Conservation (phyloP, 1,139 yeast genomes). For the Hansenula lynferdii region DNA sequence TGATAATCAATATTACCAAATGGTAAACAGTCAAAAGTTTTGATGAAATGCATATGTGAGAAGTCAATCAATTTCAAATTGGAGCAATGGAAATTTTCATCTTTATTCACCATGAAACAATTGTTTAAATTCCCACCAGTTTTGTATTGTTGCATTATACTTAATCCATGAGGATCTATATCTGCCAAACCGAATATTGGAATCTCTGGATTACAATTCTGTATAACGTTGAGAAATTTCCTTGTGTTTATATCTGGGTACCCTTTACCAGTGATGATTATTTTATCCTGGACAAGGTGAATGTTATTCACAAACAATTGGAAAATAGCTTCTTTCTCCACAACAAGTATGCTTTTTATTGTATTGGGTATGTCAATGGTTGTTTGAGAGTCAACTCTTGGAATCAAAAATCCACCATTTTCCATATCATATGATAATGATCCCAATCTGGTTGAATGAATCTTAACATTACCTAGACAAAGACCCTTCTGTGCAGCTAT, state of each 20-base stretch:
- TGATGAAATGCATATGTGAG: constrained; percentile 35
- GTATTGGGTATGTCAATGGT: constrained; percentile 11
- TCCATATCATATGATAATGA: constrained; percentile 8
- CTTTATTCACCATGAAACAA: constrained; percentile 4
- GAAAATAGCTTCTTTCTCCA: constrained; percentile 64
- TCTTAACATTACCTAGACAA: constrained; percentile 35
- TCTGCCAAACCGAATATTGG: constrained; percentile 47
- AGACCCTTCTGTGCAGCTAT: constrained; percentile 64
- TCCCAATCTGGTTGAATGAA: constrained; percentile 2
- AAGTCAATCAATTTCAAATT: constrained; percentile 23
- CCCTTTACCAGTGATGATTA: constrained; percentile 63
- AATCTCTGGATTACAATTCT: constrained; percentile 39
- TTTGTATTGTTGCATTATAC: constrained; percentile 45
- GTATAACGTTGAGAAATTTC: constrained; percentile 47
- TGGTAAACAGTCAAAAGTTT: constrained; percentile 29
- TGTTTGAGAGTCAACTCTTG: constrained; percentile 20
- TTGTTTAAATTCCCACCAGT: constrained; percentile 12
- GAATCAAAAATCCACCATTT: constrained; percentile 23
- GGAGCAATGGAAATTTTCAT: constrained; percentile 6
- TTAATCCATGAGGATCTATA: constrained; percentile 69
- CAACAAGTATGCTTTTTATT: constrained; percentile 42
- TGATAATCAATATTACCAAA: constrained; percentile 32
- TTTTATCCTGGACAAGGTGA: too few relatives aligned
- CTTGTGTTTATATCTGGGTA: constrained; percentile 69
- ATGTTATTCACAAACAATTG: constrained; percentile 31